Evolutionary conservation across 345 rosid genomes (phyloP).

Genomic region (Combretum micranthum): DNA sequence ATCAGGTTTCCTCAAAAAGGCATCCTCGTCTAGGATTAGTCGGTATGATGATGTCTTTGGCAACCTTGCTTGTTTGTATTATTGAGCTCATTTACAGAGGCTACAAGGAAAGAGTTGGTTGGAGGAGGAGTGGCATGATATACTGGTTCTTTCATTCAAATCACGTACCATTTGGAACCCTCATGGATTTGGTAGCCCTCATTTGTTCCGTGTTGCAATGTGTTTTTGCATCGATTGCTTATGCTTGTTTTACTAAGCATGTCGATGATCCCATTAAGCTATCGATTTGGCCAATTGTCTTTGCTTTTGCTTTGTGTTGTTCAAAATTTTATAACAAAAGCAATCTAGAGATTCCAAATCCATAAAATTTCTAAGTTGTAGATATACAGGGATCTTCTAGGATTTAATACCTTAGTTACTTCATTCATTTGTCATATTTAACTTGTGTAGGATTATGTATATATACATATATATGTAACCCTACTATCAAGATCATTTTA

Average conservation of each 20-base stretch:
- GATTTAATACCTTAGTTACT: too few species aligned
- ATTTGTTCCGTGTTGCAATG: neutral
- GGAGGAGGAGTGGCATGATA: conserved; percentile 7
- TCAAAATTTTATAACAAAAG: conserved; percentile 1
- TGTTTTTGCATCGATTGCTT: conserved; percentile 7
- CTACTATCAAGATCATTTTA: too few species aligned
- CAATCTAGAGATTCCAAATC: too few species aligned
- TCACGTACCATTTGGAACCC: neutral
- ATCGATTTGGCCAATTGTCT: conserved; percentile 10
- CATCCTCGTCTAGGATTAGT: conserved; percentile 4
- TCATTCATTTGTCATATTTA: too few species aligned
- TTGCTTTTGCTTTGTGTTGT: conserved; percentile 7
- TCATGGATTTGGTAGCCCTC: neutral
- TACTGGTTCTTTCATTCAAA: conserved; percentile 12
- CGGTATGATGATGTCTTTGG: conserved; percentile 11
- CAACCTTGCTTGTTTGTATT: conserved; percentile 6
- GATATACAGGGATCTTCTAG: too few species aligned
- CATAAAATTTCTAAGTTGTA: too few species aligned
- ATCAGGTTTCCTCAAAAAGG: conserved; percentile 11
- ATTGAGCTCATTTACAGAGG: conserved; percentile 8
- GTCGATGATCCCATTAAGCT: conserved; percentile 6
- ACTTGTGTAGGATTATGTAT: too few species aligned
- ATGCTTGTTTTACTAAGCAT: neutral
- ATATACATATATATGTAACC: too few species aligned
- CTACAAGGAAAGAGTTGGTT: conserved; percentile 2